phyloP scores from a whole-genome alignment of 2,329 filamentous ascomycete genomes.

The Tothia fuscella region DNA sequence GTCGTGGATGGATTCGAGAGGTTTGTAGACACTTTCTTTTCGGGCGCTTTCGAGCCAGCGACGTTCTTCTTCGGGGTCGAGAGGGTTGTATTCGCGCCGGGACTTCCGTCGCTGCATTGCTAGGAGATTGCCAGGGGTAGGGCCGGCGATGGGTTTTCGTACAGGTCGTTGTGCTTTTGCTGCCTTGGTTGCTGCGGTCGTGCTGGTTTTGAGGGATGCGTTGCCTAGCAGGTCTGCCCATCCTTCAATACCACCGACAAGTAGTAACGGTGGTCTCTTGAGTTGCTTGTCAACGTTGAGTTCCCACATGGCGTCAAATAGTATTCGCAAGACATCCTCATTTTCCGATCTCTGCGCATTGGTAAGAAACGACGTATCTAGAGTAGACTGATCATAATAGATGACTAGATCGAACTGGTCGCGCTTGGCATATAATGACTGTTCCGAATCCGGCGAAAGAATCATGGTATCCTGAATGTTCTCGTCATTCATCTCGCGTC shows the following conservation, averaged over 20 bases:
- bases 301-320: conserved; percentile 70
- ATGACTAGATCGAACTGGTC: conserved; percentile 77
- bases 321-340: conserved; percentile 47
- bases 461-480: conserved; percentile 57
- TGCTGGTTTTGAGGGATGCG: conserved; percentile 47
- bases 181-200: conserved; percentile 26
- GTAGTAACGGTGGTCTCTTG: conserved; percentile 59
- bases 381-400: conserved; percentile 68
- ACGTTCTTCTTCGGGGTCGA: conserved; percentile 70
- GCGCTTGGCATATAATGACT: conserved; percentile 57
- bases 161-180: conserved; percentile 35
- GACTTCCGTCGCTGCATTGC: conserved; percentile 44
- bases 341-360: conserved; percentile 27
- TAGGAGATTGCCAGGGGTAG: conserved; percentile 39
- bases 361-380: conserved; percentile 44
- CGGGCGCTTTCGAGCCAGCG: conserved; percentile 69
- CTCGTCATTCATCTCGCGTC: conserved; percentile 54
- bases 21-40: conserved; percentile 48
- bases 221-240: conserved; percentile 76
- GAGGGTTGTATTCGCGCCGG: conserved; percentile 53
- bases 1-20: conserved; percentile 22
- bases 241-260: conserved; percentile 72
- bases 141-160: conserved; percentile 36
- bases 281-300: conserved; percentile 73
- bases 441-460: conserved; percentile 62